Evolutionary conservation across 257 asterid species (phyloP), one percentile per base, ranked within the genome.

Genomic region (Cynanchum wilfordii): DNA sequence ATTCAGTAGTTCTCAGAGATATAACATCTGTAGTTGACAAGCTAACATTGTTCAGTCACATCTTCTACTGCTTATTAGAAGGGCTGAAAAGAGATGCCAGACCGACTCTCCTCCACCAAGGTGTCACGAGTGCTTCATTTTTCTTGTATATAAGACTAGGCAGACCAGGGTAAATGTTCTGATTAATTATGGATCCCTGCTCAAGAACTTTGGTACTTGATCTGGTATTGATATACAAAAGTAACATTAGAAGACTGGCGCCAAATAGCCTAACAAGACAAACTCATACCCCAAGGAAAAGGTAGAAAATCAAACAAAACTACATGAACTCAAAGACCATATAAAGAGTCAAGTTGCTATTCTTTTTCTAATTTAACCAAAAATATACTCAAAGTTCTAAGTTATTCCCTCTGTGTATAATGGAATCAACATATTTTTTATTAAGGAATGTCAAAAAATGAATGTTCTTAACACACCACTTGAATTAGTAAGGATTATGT

Each of bases 81-180:
- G 73, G 86, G 73, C 79, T 82, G 84, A 89, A 73, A 76, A 82
- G 86, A 73, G 97, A 87, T 60, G 80, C 81, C 36, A 84, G 69
- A 16, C 96, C 96, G 77, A 84, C 86, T 79, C 70, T 91, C 96
- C 72, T 91, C 98, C 97, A 93, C 97, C 97, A 91, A 2, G 96
- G 94, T 47, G 96, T 91, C 76, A 87, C 86, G 6, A 86, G 51
- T 30, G 81, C 29, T 72, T 77, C 87, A 2, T 77, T 82, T 76
- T 87, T 89, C 78, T 70, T 81, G 72, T 87, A 75, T 84, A 91
- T 84, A 51, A 91, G 90, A 54, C 82, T 15, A 59, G 94, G 92
- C 70, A 82, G 75, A 76, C 88, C 84, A 49, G 78, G 78, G 59
- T 50, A 68, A 68, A 74, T 70, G 75, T 71, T 77, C 30, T 69